Conservation (phyloP, 2,329 filamentous ascomycete genomes). For the Nemania sp. region DNA sequence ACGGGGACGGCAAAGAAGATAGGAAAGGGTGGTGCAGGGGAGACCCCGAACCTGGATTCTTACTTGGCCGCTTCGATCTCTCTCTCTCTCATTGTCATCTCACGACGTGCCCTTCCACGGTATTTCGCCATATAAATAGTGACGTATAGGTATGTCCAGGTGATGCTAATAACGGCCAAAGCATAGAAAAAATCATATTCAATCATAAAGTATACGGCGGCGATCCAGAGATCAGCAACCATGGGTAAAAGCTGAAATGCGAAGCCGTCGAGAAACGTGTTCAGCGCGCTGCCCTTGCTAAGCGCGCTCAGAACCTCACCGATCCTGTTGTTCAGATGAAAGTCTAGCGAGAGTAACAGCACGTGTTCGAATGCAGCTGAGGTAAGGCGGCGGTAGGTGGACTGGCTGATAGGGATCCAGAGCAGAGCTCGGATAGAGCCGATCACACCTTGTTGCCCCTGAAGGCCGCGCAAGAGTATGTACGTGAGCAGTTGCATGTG, state of each 20-base stretch:
- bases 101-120: slow-evolving; percentile 86
- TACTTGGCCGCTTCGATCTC: slow-evolving; percentile 98
- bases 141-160: slow-evolving; percentile 95
- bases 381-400: slow-evolving; percentile 93
- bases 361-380: slow-evolving; percentile 98
- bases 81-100: slow-evolving; percentile 93
- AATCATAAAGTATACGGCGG: slow-evolving; percentile 82
- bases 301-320: slow-evolving; percentile 96
- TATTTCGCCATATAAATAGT: slow-evolving; percentile 96
- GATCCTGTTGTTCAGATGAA: slow-evolving; percentile 94
- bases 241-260: slow-evolving; percentile 96
- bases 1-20: neutral
- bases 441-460: slow-evolving; percentile 88
- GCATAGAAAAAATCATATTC: slow-evolving; percentile 89
- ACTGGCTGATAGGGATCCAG: slow-evolving; percentile 97
- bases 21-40: neutral
- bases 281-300: slow-evolving; percentile 95
- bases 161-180: slow-evolving; percentile 87
- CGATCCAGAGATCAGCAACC: slow-evolving; percentile 87
- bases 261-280: slow-evolving; percentile 93
- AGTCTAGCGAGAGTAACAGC: slow-evolving; percentile 92
- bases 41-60: neutral
- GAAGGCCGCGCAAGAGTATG: slow-evolving; percentile 81
- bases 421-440: slow-evolving; percentile 83
- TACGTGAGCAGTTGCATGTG: slow-evolving; percentile 81